Evolutionary conservation across 768 basidiomycete species (phyloP).

Genomic region (Dictyophora rubrovolvata): DNA sequence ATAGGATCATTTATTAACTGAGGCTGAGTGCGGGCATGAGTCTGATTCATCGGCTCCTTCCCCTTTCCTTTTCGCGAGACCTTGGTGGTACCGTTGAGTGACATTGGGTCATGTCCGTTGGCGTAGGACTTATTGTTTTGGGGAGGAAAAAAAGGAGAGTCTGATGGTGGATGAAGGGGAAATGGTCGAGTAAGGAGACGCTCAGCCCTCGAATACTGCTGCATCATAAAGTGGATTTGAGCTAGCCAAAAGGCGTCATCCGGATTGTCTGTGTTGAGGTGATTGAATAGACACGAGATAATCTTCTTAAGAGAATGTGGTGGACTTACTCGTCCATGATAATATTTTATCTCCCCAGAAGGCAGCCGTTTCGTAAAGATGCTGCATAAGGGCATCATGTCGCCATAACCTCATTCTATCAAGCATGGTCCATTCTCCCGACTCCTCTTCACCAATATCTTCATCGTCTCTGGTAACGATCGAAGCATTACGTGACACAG

Average conservation of each 20-base stretch:
- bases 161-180: constrained; percentile 36
- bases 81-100: background rate
- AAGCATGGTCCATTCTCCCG: constrained; percentile 69
- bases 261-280: constrained; percentile 56
- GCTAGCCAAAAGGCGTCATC: constrained; percentile 99
- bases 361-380: constrained; percentile 91
- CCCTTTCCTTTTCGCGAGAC: constrained; percentile 40
- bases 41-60: constrained; percentile 29
- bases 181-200: constrained; percentile 84
- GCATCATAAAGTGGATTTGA: constrained; percentile 92
- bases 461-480: constrained; percentile 41
- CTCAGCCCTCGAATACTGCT: constrained; percentile 92
- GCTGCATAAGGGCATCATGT: constrained; percentile 97
- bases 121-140: constrained; percentile 19
- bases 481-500: constrained; percentile 48
- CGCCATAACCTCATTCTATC: constrained; percentile 96
- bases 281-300: background rate
- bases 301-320: constrained; percentile 1
- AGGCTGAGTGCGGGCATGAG: background rate
- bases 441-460: constrained; percentile 25
- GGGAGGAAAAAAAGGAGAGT: constrained; percentile 18
- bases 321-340: constrained; percentile 75
- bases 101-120: constrained; percentile 29
- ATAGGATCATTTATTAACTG: background rate
- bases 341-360: constrained; percentile 99